Evolutionary conservation across 495 filamentous ascomycete genomes (phyloP).

Genomic region (Penicillium subrubescens): DNA sequence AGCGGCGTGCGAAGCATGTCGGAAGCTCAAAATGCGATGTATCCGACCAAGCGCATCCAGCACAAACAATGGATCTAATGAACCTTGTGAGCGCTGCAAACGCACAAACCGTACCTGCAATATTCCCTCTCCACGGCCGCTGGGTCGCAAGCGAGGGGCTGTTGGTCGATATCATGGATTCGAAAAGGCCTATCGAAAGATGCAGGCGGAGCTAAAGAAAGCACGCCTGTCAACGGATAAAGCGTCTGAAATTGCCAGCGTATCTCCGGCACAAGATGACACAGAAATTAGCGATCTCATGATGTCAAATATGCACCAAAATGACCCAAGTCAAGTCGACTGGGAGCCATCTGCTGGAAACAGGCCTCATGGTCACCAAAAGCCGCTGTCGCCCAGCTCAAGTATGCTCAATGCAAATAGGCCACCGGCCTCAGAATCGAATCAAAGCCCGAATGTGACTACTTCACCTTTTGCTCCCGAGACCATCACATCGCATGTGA

Average conservation of each 20-base stretch:
- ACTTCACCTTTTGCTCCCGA: background rate
- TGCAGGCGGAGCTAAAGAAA: conserved; percentile 27
- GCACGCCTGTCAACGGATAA: conserved; percentile 2
- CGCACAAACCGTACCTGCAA: conserved; percentile 25
- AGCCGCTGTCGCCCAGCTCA: background rate
- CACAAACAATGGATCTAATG: background rate
- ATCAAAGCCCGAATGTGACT: background rate
- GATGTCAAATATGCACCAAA: background rate
- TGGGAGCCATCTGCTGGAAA: background rate
- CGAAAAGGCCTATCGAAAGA: conserved; percentile 30
- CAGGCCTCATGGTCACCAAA: background rate
- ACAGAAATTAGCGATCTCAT: background rate
- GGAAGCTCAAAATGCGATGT: conserved; percentile 31
- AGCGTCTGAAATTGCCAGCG: background rate
- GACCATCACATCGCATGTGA: background rate
- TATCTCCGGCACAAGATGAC: background rate
- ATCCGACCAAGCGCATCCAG: conserved; percentile 12
- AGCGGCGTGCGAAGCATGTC: conserved; percentile 20
- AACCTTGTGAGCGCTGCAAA: conserved; percentile 27
- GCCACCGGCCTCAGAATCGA: background rate
- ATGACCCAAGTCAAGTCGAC: background rate
- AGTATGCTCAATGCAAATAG: background rate
- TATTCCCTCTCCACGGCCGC: conserved; percentile 22
- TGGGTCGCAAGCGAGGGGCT: conserved; percentile 27
- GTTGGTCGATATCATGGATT: conserved; percentile 28